Evolutionary conservation across 2,329 filamentous ascomycete genomes (phyloP), one percentile per base, ranked within the genome.

Genomic region (Xylaria sp.): DNA sequence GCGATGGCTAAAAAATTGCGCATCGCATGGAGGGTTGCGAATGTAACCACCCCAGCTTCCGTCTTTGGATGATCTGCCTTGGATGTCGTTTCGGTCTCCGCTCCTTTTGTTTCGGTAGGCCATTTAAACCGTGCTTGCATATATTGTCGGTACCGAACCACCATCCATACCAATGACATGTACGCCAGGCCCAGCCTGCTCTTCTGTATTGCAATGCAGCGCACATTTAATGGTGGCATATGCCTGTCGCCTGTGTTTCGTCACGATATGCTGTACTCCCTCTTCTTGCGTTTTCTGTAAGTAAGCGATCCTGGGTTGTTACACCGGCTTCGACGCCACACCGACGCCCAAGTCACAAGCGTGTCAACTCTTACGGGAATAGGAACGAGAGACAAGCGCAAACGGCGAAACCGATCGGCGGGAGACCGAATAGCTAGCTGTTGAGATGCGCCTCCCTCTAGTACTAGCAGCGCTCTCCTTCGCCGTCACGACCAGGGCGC

Each of bases 121-220:
- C n/a, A 56, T 44, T 63, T 57, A 13, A 63, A 63, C 54, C 39
- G 36, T 55, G 55, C 49, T 50, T 55, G 53, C 65, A 67, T 49
- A 67, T 49, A 55, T 44, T 38, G 60, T 67, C 65, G 60, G 65
- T 60, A 36, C 65, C 65, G 65, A 67, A 45, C 33, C 25, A 42
- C 20, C 20, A 38, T 54, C 39, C n/a, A 45, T 44, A 45, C 7
- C 60, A n/a, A 56, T 49, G 20, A 51, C 54, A 38, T 49, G 50
- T 42, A 50, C 50, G 13, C 7, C 13, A 42, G 15, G 5, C 33
- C 13, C 22, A 45, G 25, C 25, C 33, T 65, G 42, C 50, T 36
- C 9, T 22, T 17, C 33, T 33, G 13, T 25, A 31, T 13, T 29
- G 22, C 36, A 11, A 55, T 47, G 31, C 36, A 54, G 27, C 44